Percentiles rank a stretch among this genome's conserved stretches.
Conservation (phyloP, 108 stramenopile genomes). For the Nannochloropsis granulata region DNA sequence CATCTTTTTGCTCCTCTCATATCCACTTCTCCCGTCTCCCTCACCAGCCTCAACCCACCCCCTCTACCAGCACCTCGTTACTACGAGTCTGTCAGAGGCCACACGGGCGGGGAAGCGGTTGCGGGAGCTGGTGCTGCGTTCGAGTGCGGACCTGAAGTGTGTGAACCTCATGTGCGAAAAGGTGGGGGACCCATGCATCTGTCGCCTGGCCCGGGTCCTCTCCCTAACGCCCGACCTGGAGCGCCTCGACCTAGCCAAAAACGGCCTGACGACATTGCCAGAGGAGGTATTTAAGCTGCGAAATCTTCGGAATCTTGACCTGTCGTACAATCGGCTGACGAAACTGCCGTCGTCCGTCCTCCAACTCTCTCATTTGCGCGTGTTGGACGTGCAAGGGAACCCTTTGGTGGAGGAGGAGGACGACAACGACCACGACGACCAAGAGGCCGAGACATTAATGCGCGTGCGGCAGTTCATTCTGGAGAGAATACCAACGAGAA, state of each 20-base stretch:
- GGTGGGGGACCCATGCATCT: conserved; percentile 32
- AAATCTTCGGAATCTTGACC: conserved; percentile 9
- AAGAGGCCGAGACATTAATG: not conserved
- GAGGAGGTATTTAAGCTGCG: conserved; percentile 4
- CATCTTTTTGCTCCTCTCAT: too few species aligned
- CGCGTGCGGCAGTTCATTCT: not conserved
- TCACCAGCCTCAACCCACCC: too few species aligned
- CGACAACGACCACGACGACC: not conserved
- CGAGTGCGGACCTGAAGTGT: conserved; percentile 33
- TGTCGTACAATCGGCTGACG: conserved; percentile 19
- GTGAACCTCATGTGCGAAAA: conserved; percentile 41
- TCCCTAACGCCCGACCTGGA: conserved; percentile 6
- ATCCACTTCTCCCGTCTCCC: too few species aligned
- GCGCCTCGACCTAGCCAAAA: conserved; percentile 30
- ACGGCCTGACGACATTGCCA: conserved; percentile 5
- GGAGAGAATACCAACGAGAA: not conserved
- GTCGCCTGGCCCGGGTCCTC: conserved; percentile 28
- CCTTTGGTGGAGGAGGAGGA: not conserved
- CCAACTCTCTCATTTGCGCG: not conserved
- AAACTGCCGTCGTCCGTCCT: conserved; percentile 4
- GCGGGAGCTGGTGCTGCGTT: conserved; percentile 11
- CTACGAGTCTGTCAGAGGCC: not conserved
- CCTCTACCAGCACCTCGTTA: not conserved
- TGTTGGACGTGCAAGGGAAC: not conserved
- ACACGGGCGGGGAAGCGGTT: not conserved